Evolutionary conservation across 2,329 filamentous ascomycete species (phyloP), one percentile per base, ranked within the genome.

Genomic region (Cladophialophora chaetospira): DNA sequence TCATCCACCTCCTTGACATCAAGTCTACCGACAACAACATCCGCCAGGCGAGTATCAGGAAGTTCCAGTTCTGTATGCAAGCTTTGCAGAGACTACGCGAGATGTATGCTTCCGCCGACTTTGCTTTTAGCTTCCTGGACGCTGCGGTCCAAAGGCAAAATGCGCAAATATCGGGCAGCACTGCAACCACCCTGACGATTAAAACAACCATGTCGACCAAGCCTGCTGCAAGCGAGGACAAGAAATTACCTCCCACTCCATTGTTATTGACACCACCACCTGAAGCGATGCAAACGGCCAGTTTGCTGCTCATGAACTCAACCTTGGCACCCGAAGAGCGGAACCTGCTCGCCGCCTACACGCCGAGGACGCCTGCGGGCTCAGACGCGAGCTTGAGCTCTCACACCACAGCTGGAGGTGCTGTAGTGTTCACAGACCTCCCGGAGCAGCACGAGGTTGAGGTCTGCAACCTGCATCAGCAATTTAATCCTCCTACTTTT

Each of bases 101-200:
- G 68, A 89, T 91, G 26, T 97, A 97, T 68, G 87, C 91, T 0
- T 91, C 92, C 0, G 93, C 93, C n/a, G 92, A 97, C 72, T 96
- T 94, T 67, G 91, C 91, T n/a, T 93, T 89, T 0, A 89, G 89
- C 2, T 97, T 97, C 76, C 80, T 97, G n/a, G 90, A 96, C 70
- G 91, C 91, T 1, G 91, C 91, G 0, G 88, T 96, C 61, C 86
- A 89, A 95, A 96, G 75, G 90, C 90, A 6, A 86, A 89, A 55
- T 23, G 46, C 46, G 13, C 48, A 58, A 36, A 23, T 58, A n/a
- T 40, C 50, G 13, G 48, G 40, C 19, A 26, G 47, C 13, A 33
- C 26, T 26, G 21, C 38, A 26, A 26, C 13, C 31, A 26, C 33
- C n/a, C 25, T 36, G 3, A 9, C 31, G n/a, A 40, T 21, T 33